A percentile compares a stretch with the other conserved stretches of the same genome.
Evolutionary conservation across 2,329 filamentous ascomycete species (phyloP).

Genomic region (Emericellopsis cladophorae): DNA sequence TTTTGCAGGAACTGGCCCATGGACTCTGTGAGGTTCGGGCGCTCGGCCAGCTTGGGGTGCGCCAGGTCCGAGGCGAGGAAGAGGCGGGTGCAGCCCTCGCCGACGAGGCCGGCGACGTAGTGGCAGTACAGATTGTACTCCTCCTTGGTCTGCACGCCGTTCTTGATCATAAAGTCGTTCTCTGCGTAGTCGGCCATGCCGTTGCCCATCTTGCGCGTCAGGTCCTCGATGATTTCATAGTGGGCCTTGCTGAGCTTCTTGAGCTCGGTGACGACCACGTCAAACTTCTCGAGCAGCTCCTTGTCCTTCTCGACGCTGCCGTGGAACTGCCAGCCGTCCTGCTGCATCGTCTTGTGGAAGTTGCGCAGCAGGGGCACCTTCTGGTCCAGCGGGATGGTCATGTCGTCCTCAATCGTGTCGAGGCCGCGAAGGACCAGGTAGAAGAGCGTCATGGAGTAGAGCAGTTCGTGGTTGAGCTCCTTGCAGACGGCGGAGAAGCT

Average conservation of each 20-base stretch:
- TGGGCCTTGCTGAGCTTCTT: slow-evolving; percentile 75
- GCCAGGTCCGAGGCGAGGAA: slow-evolving; percentile 82
- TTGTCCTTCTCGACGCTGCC: slow-evolving; percentile 91
- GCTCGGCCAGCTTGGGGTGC: slow-evolving; percentile 70
- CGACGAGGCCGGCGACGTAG: slow-evolving; percentile 97
- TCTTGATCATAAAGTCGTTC: slow-evolving; percentile 67
- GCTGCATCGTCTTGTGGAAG: slow-evolving; percentile 67
- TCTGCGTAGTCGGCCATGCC: slow-evolving; percentile 95
- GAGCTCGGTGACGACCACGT: slow-evolving; percentile 75
- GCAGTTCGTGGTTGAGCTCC: slow-evolving; percentile 87
- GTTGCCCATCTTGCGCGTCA: slow-evolving; percentile 89
- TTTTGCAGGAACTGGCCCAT: slow-evolving; percentile 98
- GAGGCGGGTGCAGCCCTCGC: slow-evolving; percentile 79
- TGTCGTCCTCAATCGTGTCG: slow-evolving; percentile 98
- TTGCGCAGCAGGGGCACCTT: slow-evolving; percentile 80
- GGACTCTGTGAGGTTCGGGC: slow-evolving; percentile 73
- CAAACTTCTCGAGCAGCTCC: slow-evolving; percentile 84
- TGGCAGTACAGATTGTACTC: slow-evolving; percentile 97
- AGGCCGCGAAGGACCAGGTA: slow-evolving; percentile 86
- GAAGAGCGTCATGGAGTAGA: slow-evolving; percentile 81
- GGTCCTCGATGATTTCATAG: slow-evolving; percentile 78
- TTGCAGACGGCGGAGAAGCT: slow-evolving; percentile 91
- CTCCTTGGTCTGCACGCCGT: slow-evolving; percentile 69
- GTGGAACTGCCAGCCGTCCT: slow-evolving; percentile 82
- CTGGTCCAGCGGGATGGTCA: slow-evolving; percentile 68